phyloP scores from a whole-genome alignment of 805 yeast species.

The Geotrichum ghanense region DNA sequence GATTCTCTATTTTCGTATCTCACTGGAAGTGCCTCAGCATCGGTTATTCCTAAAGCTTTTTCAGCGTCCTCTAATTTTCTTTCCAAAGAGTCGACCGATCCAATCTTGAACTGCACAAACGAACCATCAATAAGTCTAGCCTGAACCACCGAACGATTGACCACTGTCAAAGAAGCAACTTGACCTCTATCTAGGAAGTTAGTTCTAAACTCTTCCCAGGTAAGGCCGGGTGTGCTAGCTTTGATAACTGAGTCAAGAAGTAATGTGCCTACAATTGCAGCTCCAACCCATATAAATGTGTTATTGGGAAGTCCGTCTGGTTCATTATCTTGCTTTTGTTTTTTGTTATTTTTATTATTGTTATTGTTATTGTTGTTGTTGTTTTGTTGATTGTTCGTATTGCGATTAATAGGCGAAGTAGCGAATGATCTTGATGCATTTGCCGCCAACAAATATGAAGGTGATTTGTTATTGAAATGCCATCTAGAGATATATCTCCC shows the following conservation, averaged over 20 bases:
- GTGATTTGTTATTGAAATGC: too few relatives aligned
- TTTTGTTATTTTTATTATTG: neutral
- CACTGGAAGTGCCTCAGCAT: slow-evolving; percentile 66
- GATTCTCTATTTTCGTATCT: slow-evolving; percentile 65
- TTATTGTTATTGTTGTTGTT: neutral
- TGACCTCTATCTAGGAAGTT: slow-evolving; percentile 64
- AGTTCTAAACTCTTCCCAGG: slow-evolving; percentile 86
- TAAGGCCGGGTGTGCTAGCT: slow-evolving; percentile 37
- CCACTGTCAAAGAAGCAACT: slow-evolving; percentile 63
- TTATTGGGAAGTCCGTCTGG: neutral
- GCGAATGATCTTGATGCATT: neutral
- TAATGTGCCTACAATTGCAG: slow-evolving; percentile 3
- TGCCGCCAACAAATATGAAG: too few relatives aligned
- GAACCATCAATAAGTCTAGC: slow-evolving; percentile 23
- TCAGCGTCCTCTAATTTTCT: slow-evolving; percentile 66
- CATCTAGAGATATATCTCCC: neutral
- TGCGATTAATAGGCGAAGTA: neutral
- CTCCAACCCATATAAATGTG: slow-evolving; percentile 6
- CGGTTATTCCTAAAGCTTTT: slow-evolving; percentile 50
- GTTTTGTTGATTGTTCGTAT: neutral
- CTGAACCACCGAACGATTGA: slow-evolving; percentile 65
- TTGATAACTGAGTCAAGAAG: slow-evolving; percentile 2
- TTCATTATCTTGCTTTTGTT: neutral
- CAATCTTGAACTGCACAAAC: slow-evolving; percentile 54
- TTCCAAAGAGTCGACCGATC: slow-evolving; percentile 84